phyloP scores from a whole-genome alignment of 164 flowering plant species.

The Nymphaea colorata region DNA sequence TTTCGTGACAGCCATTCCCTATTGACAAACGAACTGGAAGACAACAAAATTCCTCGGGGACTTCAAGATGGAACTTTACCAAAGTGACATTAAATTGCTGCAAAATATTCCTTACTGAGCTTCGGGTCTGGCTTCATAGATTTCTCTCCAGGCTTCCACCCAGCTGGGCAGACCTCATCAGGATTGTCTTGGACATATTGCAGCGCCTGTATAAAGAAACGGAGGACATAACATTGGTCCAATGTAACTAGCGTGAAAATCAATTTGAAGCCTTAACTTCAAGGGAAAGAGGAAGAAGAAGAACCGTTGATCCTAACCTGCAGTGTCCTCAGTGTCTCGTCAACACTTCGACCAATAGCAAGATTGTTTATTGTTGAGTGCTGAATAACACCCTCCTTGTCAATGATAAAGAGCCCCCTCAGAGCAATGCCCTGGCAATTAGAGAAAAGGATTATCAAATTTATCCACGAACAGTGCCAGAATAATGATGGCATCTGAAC shows the following conservation, averaged over 20 bases:
- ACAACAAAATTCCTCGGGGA: no score
- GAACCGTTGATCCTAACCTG: constrained; percentile 39
- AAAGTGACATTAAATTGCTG: constrained; percentile 39
- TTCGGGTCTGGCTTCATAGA: constrained; percentile 98
- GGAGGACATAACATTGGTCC: no score
- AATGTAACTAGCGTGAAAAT: not conserved
- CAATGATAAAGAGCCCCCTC: constrained; percentile 94
- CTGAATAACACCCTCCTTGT: constrained; percentile 97
- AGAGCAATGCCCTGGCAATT: constrained; percentile 73
- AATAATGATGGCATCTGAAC: not conserved
- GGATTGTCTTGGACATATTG: constrained; percentile 97
- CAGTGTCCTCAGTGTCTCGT: constrained; percentile 92
- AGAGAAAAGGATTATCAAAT: not conserved
- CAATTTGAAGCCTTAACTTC: no score
- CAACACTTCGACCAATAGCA: constrained; percentile 95
- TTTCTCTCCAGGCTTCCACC: constrained; percentile 99
- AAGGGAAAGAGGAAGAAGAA: no score
- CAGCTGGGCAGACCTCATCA: constrained; percentile 99
- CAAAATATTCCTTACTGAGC: constrained; percentile 89
- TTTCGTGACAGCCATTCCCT: no score
- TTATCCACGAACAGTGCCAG: not conserved
- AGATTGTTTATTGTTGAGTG: constrained; percentile 99
- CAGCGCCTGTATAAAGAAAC: constrained; percentile 56
- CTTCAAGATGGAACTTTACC: no score
- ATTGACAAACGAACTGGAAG: no score